Evolutionary conservation across 2,329 filamentous ascomycete genomes (phyloP).

Genomic region (Botrytis paeoniae): DNA sequence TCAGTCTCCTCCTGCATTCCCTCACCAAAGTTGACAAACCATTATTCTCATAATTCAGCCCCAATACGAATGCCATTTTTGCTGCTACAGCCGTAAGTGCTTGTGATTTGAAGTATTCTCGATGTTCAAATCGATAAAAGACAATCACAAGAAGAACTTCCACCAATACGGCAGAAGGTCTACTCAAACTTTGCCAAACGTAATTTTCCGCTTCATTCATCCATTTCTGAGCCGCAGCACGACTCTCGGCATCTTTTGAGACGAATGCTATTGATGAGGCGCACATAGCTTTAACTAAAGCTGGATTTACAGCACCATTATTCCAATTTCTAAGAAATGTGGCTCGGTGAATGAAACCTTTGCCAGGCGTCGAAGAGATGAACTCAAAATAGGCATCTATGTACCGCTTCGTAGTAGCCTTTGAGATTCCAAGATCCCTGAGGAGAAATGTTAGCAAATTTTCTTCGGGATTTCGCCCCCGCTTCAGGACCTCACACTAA

Average conservation of each 20-base stretch:
- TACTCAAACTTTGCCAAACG: constrained; percentile 13
- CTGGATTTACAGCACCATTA: constrained; percentile 11
- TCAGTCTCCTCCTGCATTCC: constrained; percentile 14
- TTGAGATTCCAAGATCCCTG: constrained; percentile 9
- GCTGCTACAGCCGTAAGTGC: constrained; percentile 17
- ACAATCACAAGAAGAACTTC: constrained; percentile 18
- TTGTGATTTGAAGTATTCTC: constrained; percentile 17
- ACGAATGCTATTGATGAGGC: constrained; percentile 19
- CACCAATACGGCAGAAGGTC: constrained; percentile 9
- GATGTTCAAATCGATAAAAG: constrained; percentile 18
- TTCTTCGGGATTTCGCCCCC: neutral
- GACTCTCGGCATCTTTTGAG: constrained; percentile 16
- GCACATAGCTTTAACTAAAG: constrained; percentile 15
- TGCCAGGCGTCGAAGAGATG: constrained; percentile 18
- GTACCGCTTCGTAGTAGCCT: constrained; percentile 16
- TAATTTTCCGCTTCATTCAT: constrained; percentile 17
- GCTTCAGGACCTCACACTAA: neutral
- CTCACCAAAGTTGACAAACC: constrained; percentile 15
- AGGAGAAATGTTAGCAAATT: neutral
- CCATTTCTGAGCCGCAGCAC: constrained; percentile 15
- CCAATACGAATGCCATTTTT: constrained; percentile 19
- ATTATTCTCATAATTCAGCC: constrained; percentile 19
- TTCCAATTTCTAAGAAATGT: constrained; percentile 20
- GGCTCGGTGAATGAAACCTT: constrained; percentile 19
- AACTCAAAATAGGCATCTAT: constrained; percentile 20